A percentile compares a stretch with the other conserved stretches of the same genome.
These are phyloP conservation scores for Xylaria palmicola DNA, from an alignment of 495 filamentous ascomycete species.

Conservation along the genomic window DNA sequence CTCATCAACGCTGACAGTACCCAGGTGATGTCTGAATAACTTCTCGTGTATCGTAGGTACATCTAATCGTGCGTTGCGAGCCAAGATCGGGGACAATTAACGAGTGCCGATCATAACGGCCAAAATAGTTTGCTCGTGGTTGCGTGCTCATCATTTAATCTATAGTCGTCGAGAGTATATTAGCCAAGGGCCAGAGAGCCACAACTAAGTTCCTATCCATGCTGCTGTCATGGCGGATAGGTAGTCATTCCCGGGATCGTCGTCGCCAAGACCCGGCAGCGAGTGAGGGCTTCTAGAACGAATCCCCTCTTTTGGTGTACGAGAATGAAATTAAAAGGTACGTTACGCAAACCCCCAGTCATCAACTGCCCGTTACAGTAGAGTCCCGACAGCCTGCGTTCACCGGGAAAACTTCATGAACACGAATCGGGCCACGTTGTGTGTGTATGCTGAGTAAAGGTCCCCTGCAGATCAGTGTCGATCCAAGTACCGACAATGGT, in stretches of 20 bases:
- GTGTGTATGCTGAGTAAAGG: not conserved
- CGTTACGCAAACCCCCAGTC: not conserved
- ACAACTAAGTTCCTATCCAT: not conserved
- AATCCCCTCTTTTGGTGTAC: not conserved
- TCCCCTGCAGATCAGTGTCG: slow-evolving; percentile 10
- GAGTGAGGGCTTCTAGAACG: not conserved
- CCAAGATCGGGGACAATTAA: no score
- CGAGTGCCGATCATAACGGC: not conserved
- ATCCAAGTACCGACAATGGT: slow-evolving; percentile 4
- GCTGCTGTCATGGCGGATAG: no score
- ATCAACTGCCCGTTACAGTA: not conserved
- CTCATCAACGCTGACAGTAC: no score
- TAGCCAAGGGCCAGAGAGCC: not conserved
- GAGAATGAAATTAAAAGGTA: not conserved
- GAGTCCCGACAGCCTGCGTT: not conserved
- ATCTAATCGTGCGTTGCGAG: no score
- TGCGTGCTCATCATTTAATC: not conserved
- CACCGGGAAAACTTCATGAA: not conserved
- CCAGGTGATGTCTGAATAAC: no score
- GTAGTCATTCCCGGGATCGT: not conserved
- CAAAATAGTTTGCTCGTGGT: not conserved
- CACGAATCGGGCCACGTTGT: not conserved
- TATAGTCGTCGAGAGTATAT: not conserved
- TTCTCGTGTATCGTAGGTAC: no score
- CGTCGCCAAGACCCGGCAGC: not conserved